These are phyloP conservation scores for Alternaria ventricosa DNA, from an alignment of 2,329 filamentous ascomycete species.

Conservation along the genomic window DNA sequence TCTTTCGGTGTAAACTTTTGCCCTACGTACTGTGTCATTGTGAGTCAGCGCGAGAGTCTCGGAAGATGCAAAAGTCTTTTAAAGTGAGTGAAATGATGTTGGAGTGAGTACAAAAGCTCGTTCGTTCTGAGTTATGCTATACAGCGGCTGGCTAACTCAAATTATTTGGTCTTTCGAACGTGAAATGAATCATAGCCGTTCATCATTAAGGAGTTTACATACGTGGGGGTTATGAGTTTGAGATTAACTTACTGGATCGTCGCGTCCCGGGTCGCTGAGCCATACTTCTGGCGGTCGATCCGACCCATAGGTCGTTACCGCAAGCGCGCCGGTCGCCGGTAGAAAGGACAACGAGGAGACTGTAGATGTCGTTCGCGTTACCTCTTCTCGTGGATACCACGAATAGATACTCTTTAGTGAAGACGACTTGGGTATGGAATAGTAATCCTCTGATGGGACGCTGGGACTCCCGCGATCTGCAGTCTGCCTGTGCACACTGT, in stretches of 20 bases:
- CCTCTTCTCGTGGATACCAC: conserved; percentile 25
- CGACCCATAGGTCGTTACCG: conserved; percentile 39
- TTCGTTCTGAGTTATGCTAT: background rate
- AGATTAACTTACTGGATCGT: conserved; percentile 23
- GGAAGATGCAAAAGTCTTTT: background rate
- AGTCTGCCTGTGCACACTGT: conserved; percentile 26
- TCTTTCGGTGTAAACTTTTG: conserved; percentile 37
- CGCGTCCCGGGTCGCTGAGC: conserved; percentile 33
- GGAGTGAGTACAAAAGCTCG: background rate
- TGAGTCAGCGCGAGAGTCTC: background rate
- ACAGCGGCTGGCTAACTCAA: background rate
- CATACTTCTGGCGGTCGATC: conserved; percentile 36
- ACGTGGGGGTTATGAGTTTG: background rate
- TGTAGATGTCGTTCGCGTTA: conserved; percentile 32
- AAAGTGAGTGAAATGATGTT: background rate
- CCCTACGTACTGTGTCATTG: conserved; percentile 20
- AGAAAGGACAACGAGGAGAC: conserved; percentile 42
- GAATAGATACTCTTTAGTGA: conserved; percentile 23
- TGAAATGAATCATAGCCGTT: background rate
- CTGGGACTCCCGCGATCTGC: background rate
- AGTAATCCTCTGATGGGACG: background rate
- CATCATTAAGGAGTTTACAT: background rate
- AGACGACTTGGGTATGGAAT: background rate
- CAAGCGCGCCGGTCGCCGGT: conserved; percentile 35
- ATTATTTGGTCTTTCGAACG: background rate